Percentiles rank a stretch among this genome's conserved stretches.
phyloP scores from a whole-genome alignment of 306 rosid species.

The Prunus mume region DNA sequence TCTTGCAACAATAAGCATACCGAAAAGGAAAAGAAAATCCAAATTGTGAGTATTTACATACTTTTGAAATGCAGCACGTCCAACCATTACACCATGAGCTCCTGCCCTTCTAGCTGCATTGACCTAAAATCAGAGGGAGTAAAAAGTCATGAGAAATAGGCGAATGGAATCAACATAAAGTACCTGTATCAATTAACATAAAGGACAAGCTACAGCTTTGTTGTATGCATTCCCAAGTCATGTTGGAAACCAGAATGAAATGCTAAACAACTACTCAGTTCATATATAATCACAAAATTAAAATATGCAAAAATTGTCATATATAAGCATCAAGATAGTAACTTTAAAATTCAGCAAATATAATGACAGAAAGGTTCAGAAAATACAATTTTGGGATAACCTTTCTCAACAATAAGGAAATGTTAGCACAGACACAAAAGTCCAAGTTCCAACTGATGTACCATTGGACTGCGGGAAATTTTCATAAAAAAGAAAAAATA shows the following conservation, averaged over 20 bases:
- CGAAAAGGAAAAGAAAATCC: neutral
- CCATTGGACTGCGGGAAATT: neutral
- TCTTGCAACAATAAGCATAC: neutral
- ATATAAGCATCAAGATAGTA: neutral
- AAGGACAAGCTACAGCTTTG: neutral
- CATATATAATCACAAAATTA: neutral
- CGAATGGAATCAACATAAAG: neutral
- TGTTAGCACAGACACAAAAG: neutral
- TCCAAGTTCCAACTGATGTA: neutral
- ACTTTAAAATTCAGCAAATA: neutral
- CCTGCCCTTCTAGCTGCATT: conserved; percentile 77
- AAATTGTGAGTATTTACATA: conserved; percentile 30
- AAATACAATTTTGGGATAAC: neutral
- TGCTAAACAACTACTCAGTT: neutral
- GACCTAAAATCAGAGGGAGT: conserved; percentile 41
- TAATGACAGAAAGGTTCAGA: neutral
- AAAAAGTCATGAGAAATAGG: conserved; percentile 13
- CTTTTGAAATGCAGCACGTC: conserved; percentile 90
- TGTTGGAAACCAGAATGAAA: neutral
- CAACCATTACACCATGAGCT: conserved; percentile 99
- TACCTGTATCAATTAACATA: neutral
- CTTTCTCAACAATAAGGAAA: neutral
- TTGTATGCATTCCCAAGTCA: neutral
- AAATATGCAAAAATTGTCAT: neutral
- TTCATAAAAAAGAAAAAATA: neutral